Evolutionary conservation across 225 moss, liverwort and hornwort species (phyloP), one percentile per base, ranked within the genome.

Genomic region (Pleurozium schreberi): DNA sequence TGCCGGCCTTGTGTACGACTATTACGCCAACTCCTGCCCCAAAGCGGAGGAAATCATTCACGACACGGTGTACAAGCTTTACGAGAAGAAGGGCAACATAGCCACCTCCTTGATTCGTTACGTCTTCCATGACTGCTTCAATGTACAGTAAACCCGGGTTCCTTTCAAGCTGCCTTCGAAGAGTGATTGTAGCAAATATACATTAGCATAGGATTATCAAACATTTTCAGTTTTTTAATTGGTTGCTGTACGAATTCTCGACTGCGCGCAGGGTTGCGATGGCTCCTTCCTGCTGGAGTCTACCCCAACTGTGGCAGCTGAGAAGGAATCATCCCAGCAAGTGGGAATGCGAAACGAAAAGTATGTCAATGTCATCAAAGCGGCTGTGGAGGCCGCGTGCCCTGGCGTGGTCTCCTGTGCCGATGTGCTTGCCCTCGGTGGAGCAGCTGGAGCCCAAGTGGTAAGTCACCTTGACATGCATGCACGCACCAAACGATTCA

Each of bases 341-440:
- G 90, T 94, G 52, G 92, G 94, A 42, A 91, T 93, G 90, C 93
- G 94, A 69, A 93, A 94, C 86, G 88, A 89, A 53, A 95, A 95
- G 81, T 94, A 92, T 14, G 88, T 93, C 52, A 89, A 94, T 59
- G 81, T 67, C 71, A 75, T 96, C 74, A 96, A 96, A 88, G 90
- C 87, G 12, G 92, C 90, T 15, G 91, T 96, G 66, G 96, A 95
- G 84, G 45, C 18, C 42, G 91, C 30, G 5, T 96, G 96, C 75
- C 94, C 96, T 31, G 89, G 89, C 25, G 91, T 93, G 33, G 96
- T 96, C 30, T 96, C 94, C 27, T 94, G 95, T 83, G 95, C 94
- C 50, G 94, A 95, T 82, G 61, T 95, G 61, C 90, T 94, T 58
- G 92, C 92, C 53, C 92, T 95, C 23, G 90, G 93, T 36, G 96